phyloP scores from a whole-genome alignment of 371 early-diverging fungal genomes.

The Funneliformis caledonium region DNA sequence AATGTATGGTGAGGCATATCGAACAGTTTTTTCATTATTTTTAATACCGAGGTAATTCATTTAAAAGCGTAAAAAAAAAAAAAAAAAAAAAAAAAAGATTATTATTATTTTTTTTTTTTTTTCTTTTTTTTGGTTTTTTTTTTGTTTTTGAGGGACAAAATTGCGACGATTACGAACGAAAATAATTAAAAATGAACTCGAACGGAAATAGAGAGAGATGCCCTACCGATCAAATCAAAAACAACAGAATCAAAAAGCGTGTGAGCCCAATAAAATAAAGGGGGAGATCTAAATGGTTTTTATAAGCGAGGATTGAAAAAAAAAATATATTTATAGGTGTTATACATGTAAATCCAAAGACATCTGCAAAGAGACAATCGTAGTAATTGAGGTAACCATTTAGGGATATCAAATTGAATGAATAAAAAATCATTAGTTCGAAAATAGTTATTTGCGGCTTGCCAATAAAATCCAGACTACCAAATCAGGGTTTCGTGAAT shows the following conservation, averaged over 20 bases:
- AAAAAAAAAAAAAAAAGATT: too few relatives aligned
- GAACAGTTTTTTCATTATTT: background rate
- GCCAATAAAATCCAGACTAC: too few relatives aligned
- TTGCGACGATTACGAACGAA: background rate
- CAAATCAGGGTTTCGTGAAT: too few relatives aligned
- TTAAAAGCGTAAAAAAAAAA: background rate
- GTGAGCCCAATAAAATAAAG: background rate
- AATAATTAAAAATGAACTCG: background rate
- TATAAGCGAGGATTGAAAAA: background rate
- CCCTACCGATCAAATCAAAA: background rate
- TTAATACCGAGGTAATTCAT: background rate
- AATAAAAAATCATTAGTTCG: too few relatives aligned
- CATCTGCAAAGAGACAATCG: background rate
- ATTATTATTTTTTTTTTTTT: background rate
- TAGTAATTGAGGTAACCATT: background rate
- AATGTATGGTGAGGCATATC: background rate
- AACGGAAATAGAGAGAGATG: background rate
- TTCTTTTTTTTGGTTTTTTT: background rate
- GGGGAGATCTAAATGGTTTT: background rate
- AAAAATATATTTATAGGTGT: background rate
- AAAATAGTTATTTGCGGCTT: too few relatives aligned
- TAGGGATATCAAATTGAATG: too few relatives aligned
- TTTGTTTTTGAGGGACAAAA: background rate
- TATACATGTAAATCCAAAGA: background rate
- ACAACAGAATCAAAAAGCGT: background rate